phyloP scores from a whole-genome alignment of 2,329 filamentous ascomycete genomes.

The Trichophyton schoenleinii region DNA sequence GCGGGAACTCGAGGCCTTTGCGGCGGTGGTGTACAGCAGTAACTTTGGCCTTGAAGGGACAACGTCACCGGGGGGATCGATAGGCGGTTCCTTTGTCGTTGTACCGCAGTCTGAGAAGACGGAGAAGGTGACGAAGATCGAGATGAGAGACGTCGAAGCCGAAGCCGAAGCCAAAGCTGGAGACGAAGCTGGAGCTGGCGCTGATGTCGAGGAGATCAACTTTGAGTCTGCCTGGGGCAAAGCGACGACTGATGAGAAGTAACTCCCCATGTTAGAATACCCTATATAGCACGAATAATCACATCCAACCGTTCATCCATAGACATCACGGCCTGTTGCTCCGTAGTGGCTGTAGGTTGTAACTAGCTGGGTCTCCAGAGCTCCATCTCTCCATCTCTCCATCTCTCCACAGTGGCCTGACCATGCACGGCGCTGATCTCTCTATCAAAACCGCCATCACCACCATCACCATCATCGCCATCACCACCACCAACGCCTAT shows the following conservation, averaged over 20 bases:
- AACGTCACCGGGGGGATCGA: neutral
- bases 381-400: neutral
- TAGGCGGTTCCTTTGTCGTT: neutral
- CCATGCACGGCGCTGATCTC: too few species aligned
- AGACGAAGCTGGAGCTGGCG: neutral
- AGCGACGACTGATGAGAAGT: constrained; percentile 1
- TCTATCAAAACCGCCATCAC: too few species aligned
- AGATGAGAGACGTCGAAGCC: neutral
- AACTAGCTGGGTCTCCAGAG: neutral
- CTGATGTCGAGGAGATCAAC: neutral
- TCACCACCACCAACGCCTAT: too few species aligned
- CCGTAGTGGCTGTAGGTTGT: neutral
- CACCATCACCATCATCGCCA: too few species aligned
- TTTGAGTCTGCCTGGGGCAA: constrained; percentile 15
- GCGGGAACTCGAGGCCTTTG: constrained; percentile 37
- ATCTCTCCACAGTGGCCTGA: too few species aligned
- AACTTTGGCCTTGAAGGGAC: constrained; percentile 22
- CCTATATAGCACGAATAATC: neutral
- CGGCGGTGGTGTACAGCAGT: constrained; percentile 38
- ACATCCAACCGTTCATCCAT: neutral
- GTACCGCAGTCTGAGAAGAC: neutral
- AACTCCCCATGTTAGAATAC: neutral
- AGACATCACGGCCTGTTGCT: too few species aligned
- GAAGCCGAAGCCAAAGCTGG: neutral
- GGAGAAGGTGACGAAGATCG: neutral